Evolutionary conservation across 805 yeast species (phyloP).

Genomic region (Kodamaea kaohsiungensis): DNA sequence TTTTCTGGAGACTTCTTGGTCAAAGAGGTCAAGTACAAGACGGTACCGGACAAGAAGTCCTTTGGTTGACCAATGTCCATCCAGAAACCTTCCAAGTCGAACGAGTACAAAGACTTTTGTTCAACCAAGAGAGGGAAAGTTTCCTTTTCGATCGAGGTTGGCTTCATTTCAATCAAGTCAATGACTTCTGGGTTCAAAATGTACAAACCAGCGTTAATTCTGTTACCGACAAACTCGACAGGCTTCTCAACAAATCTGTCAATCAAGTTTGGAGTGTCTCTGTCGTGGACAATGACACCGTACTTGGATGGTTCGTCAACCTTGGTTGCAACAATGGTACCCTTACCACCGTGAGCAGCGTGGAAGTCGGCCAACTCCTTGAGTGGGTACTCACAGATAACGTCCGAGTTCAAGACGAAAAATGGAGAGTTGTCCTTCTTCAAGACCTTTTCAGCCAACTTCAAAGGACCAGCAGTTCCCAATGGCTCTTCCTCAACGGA

Average conservation of each 20-base stretch:
- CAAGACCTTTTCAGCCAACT: slow-evolving; percentile 91
- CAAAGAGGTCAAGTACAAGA: slow-evolving; percentile 84
- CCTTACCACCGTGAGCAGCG: slow-evolving; percentile 93
- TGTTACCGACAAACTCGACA: slow-evolving; percentile 98
- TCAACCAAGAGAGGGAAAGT: slow-evolving; percentile 97
- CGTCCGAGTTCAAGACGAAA: slow-evolving; percentile 97
- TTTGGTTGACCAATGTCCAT: slow-evolving; percentile 99
- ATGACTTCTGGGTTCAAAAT: slow-evolving; percentile 96
- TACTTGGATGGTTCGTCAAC: slow-evolving; percentile 99
- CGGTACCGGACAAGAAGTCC: slow-evolving; percentile 96
- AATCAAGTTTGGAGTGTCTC: slow-evolving; percentile 90
- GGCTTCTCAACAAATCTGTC: slow-evolving; percentile 99
- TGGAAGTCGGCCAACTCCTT: slow-evolving; percentile 90
- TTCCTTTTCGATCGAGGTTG: slow-evolving; percentile 99
- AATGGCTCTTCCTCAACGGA: slow-evolving; percentile 99
- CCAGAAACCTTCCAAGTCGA: slow-evolving; percentile 99
- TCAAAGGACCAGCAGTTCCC: slow-evolving; percentile 99
- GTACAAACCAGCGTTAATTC: slow-evolving; percentile 99
- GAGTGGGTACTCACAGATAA: slow-evolving; percentile 98
- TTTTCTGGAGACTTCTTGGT: slow-evolving; percentile 74
- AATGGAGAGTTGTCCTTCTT: slow-evolving; percentile 95
- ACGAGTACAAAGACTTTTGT: slow-evolving; percentile 84
- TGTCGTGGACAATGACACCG: slow-evolving; percentile 98
- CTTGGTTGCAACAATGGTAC: slow-evolving; percentile 98
- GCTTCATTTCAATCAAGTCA: slow-evolving; percentile 95